These are phyloP conservation scores for Plasmodium malariae DNA, from an alignment of 169 alveolate species.

Conservation along the genomic window DNA sequence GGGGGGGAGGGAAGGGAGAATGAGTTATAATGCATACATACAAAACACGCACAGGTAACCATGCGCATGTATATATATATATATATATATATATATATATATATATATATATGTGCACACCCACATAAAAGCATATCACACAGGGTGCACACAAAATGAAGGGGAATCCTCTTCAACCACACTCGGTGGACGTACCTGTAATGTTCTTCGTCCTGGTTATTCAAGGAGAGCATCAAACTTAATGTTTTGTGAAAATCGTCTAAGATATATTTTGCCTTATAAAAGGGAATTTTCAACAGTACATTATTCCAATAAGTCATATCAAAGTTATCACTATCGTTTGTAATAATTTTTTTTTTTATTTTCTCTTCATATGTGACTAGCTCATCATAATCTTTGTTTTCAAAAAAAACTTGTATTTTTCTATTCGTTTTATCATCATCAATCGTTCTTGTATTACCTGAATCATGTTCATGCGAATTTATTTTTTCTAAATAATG, in stretches of 20 bases:
- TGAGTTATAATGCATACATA: too few species aligned
- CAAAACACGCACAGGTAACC: not conserved
- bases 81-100: not conserved
- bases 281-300: slow-evolving; percentile 82
- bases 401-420: slow-evolving; percentile 76
- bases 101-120: not conserved
- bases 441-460: slow-evolving; percentile 42
- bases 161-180: too few species aligned
- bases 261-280: slow-evolving; percentile 77
- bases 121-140: too few species aligned
- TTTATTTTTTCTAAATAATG: not conserved
- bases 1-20: too few species aligned
- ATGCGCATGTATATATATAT: not conserved
- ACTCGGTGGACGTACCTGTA: slow-evolving; percentile 8
- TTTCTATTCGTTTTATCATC: slow-evolving; percentile 78
- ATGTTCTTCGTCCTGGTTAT: not conserved
- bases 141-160: too few species aligned
- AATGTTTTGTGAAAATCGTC: slow-evolving; percentile 28
- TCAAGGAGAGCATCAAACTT: not conserved
- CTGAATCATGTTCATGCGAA: not conserved
- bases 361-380: slow-evolving; percentile 86
- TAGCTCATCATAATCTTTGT: slow-evolving; percentile 72
- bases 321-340: slow-evolving; percentile 78
- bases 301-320: slow-evolving; percentile 87
- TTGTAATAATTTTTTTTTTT: slow-evolving; percentile 76